Conservation (phyloP, 306 rosid genomes). For the Arachis stenosperma region DNA sequence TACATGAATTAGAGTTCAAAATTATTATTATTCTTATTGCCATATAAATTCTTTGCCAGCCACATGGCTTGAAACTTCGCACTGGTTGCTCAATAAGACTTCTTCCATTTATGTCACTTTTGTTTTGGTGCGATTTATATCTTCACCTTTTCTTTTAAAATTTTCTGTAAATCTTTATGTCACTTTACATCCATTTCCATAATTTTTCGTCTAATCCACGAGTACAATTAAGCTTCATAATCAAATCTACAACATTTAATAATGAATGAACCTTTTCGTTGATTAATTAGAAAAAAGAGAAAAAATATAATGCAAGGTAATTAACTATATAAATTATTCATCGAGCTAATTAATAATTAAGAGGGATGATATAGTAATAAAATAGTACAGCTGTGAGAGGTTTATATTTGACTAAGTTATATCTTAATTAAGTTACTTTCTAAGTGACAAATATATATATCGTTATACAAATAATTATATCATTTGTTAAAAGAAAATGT, state of each 20-base stretch:
- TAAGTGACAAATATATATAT: too few relatives aligned
- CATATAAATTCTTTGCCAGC: not conserved
- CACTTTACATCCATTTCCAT: not conserved
- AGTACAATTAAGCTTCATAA: not conserved
- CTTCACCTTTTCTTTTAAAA: not conserved
- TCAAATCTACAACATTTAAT: too few relatives aligned
- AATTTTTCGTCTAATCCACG: not conserved
- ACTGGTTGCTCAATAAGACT: not conserved
- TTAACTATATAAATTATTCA: not conserved
- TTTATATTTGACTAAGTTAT: not conserved
- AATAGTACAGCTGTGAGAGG: not conserved
- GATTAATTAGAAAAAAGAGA: not conserved
- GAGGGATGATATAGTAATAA: not conserved
- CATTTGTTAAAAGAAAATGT: not conserved
- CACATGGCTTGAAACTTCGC: constrained; percentile 1
- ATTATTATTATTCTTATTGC: too few relatives aligned
- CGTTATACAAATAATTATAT: too few relatives aligned
- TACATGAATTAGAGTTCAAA: not conserved
- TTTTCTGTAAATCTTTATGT: not conserved
- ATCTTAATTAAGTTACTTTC: not conserved
- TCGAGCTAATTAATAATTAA: too few relatives aligned
- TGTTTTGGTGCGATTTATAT: not conserved
- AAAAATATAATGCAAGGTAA: not conserved
- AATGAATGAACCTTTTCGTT: too few relatives aligned
- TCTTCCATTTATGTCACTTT: not conserved